Conservation (phyloP, 2,329 filamentous ascomycete species). For the Pyricularia sp. region DNA sequence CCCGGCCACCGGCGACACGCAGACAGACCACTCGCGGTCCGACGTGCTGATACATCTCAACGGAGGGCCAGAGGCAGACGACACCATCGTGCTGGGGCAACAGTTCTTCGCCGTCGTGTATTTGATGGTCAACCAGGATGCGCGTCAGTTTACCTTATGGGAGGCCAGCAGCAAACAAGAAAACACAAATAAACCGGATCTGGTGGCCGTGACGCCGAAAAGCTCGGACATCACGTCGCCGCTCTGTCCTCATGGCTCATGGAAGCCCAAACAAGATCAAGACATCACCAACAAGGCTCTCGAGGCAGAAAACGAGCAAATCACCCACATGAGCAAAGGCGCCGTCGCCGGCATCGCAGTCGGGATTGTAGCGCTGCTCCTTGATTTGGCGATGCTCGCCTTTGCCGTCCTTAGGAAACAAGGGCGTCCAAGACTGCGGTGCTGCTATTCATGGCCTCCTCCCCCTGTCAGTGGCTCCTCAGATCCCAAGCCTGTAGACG, state of each 20-base stretch:
- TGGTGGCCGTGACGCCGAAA: not conserved
- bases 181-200: not conserved
- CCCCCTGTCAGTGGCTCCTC: no score
- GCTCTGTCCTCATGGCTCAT: not conserved
- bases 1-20: not conserved
- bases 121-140: constrained; percentile 1
- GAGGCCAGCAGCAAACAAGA: not conserved
- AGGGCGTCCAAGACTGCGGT: not conserved
- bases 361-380: not conserved
- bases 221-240: not conserved
- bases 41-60: not conserved
- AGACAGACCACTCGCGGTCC: not conserved
- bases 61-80: not conserved
- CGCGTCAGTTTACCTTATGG: not conserved
- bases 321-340: not conserved
- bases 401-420: not conserved
- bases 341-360: not conserved
- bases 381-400: no score
- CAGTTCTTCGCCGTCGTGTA: constrained; percentile 1
- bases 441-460: not conserved
- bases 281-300: not conserved
- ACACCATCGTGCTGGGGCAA: not conserved
- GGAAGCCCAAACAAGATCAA: not conserved
- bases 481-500: not conserved
- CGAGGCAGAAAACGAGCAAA: not conserved